Percentiles rank a stretch among this genome's conserved stretches.
Evolutionary conservation across 2,329 filamentous ascomycete species (phyloP).

Genomic region (Myriangium duriaei): DNA sequence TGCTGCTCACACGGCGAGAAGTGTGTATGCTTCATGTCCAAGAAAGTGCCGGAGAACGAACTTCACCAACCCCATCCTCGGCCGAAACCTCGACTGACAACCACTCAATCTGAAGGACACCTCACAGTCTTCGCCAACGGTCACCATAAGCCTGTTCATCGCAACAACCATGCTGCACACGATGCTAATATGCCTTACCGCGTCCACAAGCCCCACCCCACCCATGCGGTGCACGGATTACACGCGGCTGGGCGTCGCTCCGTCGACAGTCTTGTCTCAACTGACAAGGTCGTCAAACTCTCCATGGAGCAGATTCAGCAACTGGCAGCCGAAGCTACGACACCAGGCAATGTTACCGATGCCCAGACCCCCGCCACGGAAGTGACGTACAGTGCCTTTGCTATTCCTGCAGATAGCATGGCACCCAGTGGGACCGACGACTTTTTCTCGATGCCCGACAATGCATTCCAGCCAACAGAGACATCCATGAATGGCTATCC

Average conservation of each 20-base stretch:
- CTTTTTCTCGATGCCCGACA: background rate
- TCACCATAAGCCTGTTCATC: constrained; percentile 52
- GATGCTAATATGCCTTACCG: constrained; percentile 48
- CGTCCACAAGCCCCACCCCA: constrained; percentile 38
- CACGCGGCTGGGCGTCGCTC: constrained; percentile 36
- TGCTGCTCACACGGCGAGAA: constrained; percentile 47
- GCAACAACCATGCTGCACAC: constrained; percentile 52
- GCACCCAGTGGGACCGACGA: background rate
- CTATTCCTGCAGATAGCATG: constrained; percentile 5
- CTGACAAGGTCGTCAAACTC: constrained; percentile 8
- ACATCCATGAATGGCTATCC: background rate
- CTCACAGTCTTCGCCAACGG: constrained; percentile 51
- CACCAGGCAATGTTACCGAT: background rate
- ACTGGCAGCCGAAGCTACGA: background rate
- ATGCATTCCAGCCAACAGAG: constrained; percentile 2
- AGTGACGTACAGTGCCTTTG: constrained; percentile 2
- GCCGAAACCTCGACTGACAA: constrained; percentile 43
- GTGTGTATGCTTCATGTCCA: constrained; percentile 45
- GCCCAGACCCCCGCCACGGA: background rate
- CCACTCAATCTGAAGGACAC: constrained; percentile 46
- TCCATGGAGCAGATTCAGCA: constrained; percentile 6
- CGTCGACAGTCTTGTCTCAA: constrained; percentile 37
- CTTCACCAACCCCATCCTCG: constrained; percentile 18
- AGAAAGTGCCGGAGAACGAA: constrained; percentile 36
- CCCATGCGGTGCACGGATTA: constrained; percentile 37